phyloP scores from a whole-genome alignment of 2,329 filamentous ascomycete species.

The Aspergillus aculeatus region DNA sequence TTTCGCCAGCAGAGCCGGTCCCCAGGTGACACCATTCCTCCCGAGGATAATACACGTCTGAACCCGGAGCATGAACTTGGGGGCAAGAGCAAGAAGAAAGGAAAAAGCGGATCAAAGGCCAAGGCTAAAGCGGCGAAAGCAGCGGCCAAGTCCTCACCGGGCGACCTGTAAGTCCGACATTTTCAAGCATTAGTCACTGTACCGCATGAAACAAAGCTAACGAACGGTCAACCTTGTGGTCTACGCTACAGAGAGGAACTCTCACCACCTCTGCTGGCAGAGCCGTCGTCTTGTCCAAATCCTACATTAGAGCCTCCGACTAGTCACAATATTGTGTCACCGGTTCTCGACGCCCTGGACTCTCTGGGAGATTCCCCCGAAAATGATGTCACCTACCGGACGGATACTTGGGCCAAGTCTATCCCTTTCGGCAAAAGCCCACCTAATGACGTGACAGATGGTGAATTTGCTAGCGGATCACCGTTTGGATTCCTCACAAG shows the following conservation, averaged over 20 bases:
- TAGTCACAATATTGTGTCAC: conserved; percentile 32
- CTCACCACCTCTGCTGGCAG: conserved; percentile 26
- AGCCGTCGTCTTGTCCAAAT: conserved; percentile 34
- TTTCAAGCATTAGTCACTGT: background rate
- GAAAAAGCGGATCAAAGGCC: conserved; percentile 35
- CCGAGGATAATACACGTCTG: conserved; percentile 27
- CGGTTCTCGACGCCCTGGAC: conserved; percentile 40
- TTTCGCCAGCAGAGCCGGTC: conserved; percentile 39
- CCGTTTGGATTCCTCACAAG: conserved; percentile 42
- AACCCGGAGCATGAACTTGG: conserved; percentile 34
- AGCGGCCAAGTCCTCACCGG: conserved; percentile 30
- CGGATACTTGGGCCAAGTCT: conserved; percentile 46
- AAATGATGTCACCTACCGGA: conserved; percentile 37
- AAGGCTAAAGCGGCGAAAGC: conserved; percentile 38
- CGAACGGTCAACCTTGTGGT: background rate
- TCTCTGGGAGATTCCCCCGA: conserved; percentile 32
- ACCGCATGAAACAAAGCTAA: background rate
- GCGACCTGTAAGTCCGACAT: conserved; percentile 37
- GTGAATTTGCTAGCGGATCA: conserved; percentile 36
- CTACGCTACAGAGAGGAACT: conserved; percentile 25
- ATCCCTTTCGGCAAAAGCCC: conserved; percentile 48
- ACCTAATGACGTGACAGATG: conserved; percentile 39
- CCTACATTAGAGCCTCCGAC: conserved; percentile 25
- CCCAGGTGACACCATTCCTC: conserved; percentile 31
- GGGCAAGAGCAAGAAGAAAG: conserved; percentile 43